Evolutionary conservation across 1,284 basidiomycete species (phyloP).

Genomic region (Rhodotorula sp.): DNA sequence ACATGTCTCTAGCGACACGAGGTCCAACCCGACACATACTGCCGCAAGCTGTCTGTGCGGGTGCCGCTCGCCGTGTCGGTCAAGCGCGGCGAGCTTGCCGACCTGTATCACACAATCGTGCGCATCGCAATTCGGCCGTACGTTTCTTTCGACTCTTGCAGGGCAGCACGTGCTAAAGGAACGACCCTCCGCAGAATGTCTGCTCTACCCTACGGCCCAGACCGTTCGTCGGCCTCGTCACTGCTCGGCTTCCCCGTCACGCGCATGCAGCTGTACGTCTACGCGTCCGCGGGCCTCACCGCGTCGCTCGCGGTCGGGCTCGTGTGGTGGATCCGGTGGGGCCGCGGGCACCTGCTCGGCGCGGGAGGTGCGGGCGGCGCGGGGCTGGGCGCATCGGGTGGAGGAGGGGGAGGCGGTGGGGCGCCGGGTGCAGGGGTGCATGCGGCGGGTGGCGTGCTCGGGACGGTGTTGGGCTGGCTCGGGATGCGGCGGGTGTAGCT

Average conservation of each 20-base stretch:
- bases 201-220: slow-evolving; percentile 48
- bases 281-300: slow-evolving; percentile 66
- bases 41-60: slow-evolving; percentile 75
- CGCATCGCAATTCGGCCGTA: slow-evolving; percentile 82
- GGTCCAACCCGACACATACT: slow-evolving; percentile 97
- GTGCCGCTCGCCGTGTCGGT: slow-evolving; percentile 90
- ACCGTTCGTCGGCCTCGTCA: slow-evolving; percentile 23
- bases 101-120: slow-evolving; percentile 83
- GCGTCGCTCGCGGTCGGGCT: slow-evolving; percentile 68
- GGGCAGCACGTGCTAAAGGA: too few relatives aligned
- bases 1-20: slow-evolving; percentile 72
- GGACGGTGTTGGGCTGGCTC: not conserved
- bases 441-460: not conserved
- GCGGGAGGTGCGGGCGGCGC: not conserved
- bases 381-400: not conserved
- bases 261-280: slow-evolving; percentile 57
- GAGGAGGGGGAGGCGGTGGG: not conserved
- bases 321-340: slow-evolving; percentile 55
- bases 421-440: not conserved
- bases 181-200: slow-evolving; percentile 40
- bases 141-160: slow-evolving; percentile 47
- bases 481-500: not conserved
- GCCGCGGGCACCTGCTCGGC: not conserved
- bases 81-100: slow-evolving; percentile 79
- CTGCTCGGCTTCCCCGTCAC: slow-evolving; percentile 29